These are phyloP conservation scores for Alternaria dauci DNA, from an alignment of 2,329 filamentous ascomycete species.

Conservation along the genomic window DNA sequence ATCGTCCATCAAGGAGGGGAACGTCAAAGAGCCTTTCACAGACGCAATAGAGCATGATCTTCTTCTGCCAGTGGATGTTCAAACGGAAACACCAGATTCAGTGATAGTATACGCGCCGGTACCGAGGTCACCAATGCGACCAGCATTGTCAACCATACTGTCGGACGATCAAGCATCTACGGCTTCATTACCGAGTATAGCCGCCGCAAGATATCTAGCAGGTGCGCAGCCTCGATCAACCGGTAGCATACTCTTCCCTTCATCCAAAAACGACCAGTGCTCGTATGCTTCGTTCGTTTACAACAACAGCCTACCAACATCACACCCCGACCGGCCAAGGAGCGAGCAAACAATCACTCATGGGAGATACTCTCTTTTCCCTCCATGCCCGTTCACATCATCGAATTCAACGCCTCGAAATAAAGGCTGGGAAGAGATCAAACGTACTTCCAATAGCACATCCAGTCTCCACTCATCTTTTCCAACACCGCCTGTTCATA, in stretches of 20 bases:
- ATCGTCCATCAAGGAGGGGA: slow-evolving; percentile 17
- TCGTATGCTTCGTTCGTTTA: not conserved
- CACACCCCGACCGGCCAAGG: not conserved
- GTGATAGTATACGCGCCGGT: slow-evolving; percentile 37
- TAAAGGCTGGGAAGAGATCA: slow-evolving; percentile 45
- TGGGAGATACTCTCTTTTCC: not conserved
- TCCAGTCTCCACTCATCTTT: slow-evolving; percentile 1
- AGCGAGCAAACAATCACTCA: not conserved
- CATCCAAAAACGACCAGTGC: not conserved
- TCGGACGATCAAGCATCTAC: not conserved
- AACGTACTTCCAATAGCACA: slow-evolving; percentile 20
- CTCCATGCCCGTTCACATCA: slow-evolving; percentile 3
- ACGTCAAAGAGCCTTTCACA: slow-evolving; percentile 29
- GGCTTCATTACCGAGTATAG: not conserved
- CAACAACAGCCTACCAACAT: not conserved
- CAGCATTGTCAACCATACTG: not conserved
- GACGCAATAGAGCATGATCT: slow-evolving; percentile 44
- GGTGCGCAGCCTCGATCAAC: not conserved
- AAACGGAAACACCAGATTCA: slow-evolving; percentile 41
- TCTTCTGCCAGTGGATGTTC: slow-evolving; percentile 37
- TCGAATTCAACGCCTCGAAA: slow-evolving; percentile 10
- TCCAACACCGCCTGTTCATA: slow-evolving; percentile 12
- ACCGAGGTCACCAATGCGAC: slow-evolving; percentile 22
- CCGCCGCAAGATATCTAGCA: not conserved
- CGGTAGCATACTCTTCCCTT: slow-evolving; percentile 10